Conservation (phyloP, 2,329 filamentous ascomycete species). For the Gyromitra esculenta region DNA sequence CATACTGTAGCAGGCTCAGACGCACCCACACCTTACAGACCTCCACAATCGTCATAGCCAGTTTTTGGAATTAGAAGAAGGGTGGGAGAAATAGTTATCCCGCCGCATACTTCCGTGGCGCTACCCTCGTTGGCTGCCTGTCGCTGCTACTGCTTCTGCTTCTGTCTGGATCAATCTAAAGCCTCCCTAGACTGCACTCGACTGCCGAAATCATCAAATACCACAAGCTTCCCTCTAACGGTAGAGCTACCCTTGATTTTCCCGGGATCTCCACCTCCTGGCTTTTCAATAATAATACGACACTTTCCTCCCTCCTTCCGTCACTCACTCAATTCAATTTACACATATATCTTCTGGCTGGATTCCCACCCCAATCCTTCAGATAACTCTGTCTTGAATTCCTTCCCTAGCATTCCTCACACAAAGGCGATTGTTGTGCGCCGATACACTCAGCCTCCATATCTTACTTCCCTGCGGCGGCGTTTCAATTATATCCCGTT, state of each 20-base stretch:
- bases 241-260: conserved; percentile 47
- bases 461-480: conserved; percentile 45
- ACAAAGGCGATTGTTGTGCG: conserved; percentile 33
- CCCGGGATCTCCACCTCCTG: conserved; percentile 31
- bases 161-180: conserved; percentile 39
- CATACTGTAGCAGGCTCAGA: conserved; percentile 43
- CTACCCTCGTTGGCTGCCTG: conserved; percentile 12
- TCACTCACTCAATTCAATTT: conserved; percentile 38
- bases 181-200: conserved; percentile 34
- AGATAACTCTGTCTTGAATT: conserved; percentile 24
- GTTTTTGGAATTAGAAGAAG: conserved; percentile 31
- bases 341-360: conserved; percentile 37
- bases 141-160: neutral
- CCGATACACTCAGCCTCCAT: conserved; percentile 40
- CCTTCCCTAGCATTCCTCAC: conserved; percentile 24
- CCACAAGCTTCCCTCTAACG: conserved; percentile 38
- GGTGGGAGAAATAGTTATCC: conserved; percentile 48
- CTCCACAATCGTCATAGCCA: conserved; percentile 48
- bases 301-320: conserved; percentile 36
- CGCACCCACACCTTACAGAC: conserved; percentile 38
- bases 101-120: conserved; percentile 38
- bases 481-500: conserved; percentile 47
- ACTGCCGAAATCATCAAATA: conserved; percentile 50
- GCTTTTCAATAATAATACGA: conserved; percentile 36
- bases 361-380: conserved; percentile 12